These are phyloP conservation scores for Neopestalotiopsis sp. DNA, from an alignment of 2,329 filamentous ascomycete genomes.

Conservation along the genomic window DNA sequence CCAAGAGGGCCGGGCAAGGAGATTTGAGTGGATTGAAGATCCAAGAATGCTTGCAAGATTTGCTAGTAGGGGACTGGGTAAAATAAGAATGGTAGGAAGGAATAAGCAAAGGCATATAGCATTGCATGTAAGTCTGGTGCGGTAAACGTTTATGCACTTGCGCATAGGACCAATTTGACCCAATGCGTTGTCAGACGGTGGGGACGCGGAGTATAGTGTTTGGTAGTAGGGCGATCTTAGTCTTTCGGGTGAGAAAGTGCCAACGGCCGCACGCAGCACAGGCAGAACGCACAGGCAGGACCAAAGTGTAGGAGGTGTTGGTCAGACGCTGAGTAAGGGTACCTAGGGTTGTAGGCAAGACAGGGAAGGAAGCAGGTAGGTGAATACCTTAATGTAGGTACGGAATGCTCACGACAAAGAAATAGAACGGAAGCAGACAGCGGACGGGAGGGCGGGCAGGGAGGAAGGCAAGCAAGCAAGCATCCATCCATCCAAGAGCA, in stretches of 20 bases:
- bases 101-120: constrained; percentile 10
- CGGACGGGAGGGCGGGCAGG: neutral
- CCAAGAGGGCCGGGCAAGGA: neutral
- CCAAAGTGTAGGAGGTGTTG: neutral
- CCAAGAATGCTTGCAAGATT: neutral
- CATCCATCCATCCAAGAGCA: neutral
- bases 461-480: constrained; percentile 1
- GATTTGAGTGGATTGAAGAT: neutral
- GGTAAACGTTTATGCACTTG: constrained; percentile 10
- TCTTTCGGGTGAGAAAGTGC: neutral
- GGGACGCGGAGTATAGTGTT: constrained; percentile 12
- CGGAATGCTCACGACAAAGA: neutral
- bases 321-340: constrained; percentile 2
- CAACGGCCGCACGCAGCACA: neutral
- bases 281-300: neutral
- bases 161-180: constrained; percentile 9
- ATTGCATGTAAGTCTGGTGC: neutral
- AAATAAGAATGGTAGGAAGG: neutral
- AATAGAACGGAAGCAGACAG: constrained; percentile 9
- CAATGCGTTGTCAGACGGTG: constrained; percentile 18
- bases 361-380: neutral
- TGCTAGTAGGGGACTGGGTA: neutral
- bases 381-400: neutral
- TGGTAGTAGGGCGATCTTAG: neutral
- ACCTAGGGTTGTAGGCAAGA: neutral